These are phyloP conservation scores for Globisporangium echinulatum DNA, from an alignment of 352 stramenopile species.

Conservation along the genomic window DNA sequence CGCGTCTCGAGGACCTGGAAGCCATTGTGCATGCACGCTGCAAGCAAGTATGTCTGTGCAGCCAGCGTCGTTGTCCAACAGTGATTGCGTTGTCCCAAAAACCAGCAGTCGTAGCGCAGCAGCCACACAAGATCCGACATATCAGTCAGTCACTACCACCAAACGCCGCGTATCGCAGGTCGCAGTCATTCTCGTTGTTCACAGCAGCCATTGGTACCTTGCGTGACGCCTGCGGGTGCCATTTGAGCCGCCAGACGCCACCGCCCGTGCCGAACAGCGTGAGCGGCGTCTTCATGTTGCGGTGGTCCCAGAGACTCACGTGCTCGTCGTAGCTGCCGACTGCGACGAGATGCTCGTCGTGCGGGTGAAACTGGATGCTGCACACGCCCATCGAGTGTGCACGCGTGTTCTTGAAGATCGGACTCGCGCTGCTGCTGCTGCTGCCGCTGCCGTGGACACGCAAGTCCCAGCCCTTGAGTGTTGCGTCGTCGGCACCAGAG, in stretches of 20 bases:
- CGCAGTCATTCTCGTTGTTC: too few species aligned
- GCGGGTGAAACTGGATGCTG: constrained; percentile 79
- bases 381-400: constrained; percentile 81
- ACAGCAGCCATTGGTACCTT: constrained; percentile 27
- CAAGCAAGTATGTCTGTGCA: constrained; percentile 54
- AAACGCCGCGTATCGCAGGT: too few species aligned
- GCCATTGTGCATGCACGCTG: constrained; percentile 84
- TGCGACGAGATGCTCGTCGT: constrained; percentile 52
- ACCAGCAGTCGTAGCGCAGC: not conserved
- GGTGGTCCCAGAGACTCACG: constrained; percentile 71
- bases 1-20: constrained; percentile 59
- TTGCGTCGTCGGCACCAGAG: constrained; percentile 73
- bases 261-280: constrained; percentile 42
- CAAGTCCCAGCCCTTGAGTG: constrained; percentile 76
- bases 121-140: not conserved
- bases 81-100: too few species aligned
- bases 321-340: constrained; percentile 84
- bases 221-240: constrained; percentile 39
- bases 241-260: constrained; percentile 82
- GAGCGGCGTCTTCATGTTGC: constrained; percentile 51
- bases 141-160: not conserved
- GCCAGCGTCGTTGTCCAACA: too few species aligned
- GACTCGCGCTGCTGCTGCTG: constrained; percentile 3
- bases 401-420: constrained; percentile 52
- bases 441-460: constrained; percentile 15